Conservation (phyloP, 345 rosid species). For the Syzygium aromaticum region DNA sequence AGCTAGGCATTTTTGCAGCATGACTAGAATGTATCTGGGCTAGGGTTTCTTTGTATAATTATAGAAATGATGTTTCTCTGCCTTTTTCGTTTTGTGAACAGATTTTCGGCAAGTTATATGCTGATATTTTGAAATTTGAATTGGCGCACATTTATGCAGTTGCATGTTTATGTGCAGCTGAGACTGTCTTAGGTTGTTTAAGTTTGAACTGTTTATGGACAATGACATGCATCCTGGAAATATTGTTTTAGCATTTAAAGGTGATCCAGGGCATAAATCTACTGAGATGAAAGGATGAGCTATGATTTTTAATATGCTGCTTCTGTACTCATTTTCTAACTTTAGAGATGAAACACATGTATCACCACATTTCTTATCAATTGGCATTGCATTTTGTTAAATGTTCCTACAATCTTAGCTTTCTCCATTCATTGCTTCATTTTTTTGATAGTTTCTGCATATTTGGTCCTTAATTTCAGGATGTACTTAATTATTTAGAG, state of each 20-base stretch:
- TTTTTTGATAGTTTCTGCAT: neutral
- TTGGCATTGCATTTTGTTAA: neutral
- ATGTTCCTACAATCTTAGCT: neutral
- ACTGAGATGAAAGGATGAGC: neutral
- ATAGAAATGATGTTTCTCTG: neutral
- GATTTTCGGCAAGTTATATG: neutral
- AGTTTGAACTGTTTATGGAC: neutral
- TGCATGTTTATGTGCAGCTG: neutral
- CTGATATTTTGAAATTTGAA: neutral
- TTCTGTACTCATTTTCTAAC: neutral
- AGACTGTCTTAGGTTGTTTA: neutral
- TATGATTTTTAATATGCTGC: neutral
- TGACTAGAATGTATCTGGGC: neutral
- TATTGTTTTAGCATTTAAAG: neutral
- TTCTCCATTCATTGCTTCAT: neutral
- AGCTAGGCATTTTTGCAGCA: neutral
- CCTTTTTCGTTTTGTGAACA: neutral
- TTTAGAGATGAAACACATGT: neutral
- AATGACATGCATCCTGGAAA: neutral
- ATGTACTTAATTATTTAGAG: conserved; percentile 65
- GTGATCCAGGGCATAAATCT: neutral
- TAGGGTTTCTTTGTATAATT: neutral
- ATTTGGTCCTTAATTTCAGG: conserved; percentile 36
- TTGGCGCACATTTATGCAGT: neutral
- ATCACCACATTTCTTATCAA: neutral